phyloP scores from a whole-genome alignment of 225 moss, liverwort and hornwort species.

The Polytrichum formosum region DNA sequence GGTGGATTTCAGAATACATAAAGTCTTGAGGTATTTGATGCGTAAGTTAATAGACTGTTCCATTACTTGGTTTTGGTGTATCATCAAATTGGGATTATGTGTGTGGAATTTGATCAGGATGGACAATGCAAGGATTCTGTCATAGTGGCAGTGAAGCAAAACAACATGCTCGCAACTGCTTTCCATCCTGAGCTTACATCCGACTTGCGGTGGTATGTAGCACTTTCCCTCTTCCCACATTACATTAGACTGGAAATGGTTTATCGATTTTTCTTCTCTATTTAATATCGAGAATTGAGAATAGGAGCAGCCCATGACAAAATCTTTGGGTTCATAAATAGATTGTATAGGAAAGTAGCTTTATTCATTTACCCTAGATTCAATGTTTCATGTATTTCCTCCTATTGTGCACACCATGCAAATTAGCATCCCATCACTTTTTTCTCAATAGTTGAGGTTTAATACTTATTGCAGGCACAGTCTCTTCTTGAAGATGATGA shows the following conservation, averaged over 20 bases:
- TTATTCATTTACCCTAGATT: too few species aligned
- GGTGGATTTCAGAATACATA: too few species aligned
- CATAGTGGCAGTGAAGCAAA: conserved; percentile 88
- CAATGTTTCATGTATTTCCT: too few species aligned
- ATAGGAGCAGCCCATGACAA: not conserved
- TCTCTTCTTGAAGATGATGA: conserved; percentile 83
- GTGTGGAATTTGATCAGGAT: conserved; percentile 21
- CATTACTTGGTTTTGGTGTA: too few species aligned
- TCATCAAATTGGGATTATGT: not conserved
- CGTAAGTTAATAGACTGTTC: too few species aligned
- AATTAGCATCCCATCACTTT: too few species aligned
- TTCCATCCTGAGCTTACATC: conserved; percentile 97
- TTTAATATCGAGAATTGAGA: not conserved
- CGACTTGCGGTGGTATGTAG: conserved; percentile 77
- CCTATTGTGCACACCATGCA: too few species aligned
- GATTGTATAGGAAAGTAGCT: not conserved
- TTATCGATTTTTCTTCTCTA: not conserved
- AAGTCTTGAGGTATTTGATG: too few species aligned
- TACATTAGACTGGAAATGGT: not conserved
- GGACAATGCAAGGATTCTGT: conserved; percentile 44
- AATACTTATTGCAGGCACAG: conserved; percentile 59
- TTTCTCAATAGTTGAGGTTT: too few species aligned
- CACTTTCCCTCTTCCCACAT: not conserved
- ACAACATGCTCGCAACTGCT: conserved; percentile 83
- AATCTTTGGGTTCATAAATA: not conserved